These are phyloP conservation scores for Medicago truncatula DNA, from an alignment of 306 rosid species.

Conservation along the genomic window MtrunA17r5.0-ANR NC_053043.1:47366501-47367000, in stretches of 20 bases:
- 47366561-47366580: constrained; percentile 53
- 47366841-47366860: background rate
- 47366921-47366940: too few relatives aligned
- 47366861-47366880: background rate
- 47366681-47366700: constrained; percentile 79
- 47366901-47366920: too few relatives aligned
- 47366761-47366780: background rate
- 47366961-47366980: background rate
- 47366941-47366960: background rate
- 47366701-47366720: constrained; percentile 63
- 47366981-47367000: background rate
- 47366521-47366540: constrained; percentile 60
- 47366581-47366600: constrained; percentile 40
- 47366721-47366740: constrained; percentile 57
- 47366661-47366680: constrained; percentile 64
- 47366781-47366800: too few relatives aligned
- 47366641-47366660: constrained; percentile 50
- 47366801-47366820: too few relatives aligned
- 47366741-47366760: constrained; percentile 23
- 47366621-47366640: constrained; percentile 65
- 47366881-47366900: background rate
- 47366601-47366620: constrained; percentile 69
- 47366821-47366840: background rate
- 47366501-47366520: constrained; percentile 53
- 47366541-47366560: constrained; percentile 54